These are phyloP conservation scores for Stephania japonica DNA, from an alignment of 164 flowering plant genomes.

Conservation along the genomic window DNA sequence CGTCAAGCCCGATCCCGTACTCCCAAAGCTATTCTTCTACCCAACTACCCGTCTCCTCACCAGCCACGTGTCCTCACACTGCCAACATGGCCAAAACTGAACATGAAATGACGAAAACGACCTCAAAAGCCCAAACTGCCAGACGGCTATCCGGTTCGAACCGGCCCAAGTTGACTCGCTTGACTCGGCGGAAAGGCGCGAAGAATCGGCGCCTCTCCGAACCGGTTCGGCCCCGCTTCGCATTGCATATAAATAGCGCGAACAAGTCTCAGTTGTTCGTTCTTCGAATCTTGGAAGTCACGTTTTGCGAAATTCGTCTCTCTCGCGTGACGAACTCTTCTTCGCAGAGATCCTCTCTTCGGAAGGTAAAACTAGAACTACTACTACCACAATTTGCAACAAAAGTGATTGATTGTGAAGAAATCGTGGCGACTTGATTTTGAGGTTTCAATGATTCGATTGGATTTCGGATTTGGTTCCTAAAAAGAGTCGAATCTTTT, in stretches of 20 bases:
- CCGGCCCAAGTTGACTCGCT: neutral
- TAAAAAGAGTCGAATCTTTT: too few species aligned
- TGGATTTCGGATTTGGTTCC: neutral
- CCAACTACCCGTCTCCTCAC: neutral
- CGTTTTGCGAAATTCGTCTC: slow-evolving; percentile 15
- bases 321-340: slow-evolving; percentile 8
- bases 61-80: neutral
- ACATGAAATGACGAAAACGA: neutral
- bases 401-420: neutral
- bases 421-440: neutral
- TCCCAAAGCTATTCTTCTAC: neutral
- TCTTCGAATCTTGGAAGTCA: slow-evolving; percentile 21
- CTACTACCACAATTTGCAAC: neutral
- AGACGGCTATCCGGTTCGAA: neutral
- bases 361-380: slow-evolving; percentile 1
- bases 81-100: neutral
- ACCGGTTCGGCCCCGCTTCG: too few species aligned
- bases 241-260: too few species aligned
- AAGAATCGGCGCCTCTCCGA: slow-evolving; percentile 1
- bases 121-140: too few species aligned
- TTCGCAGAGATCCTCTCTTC: slow-evolving; percentile 14
- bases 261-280: neutral
- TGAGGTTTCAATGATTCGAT: neutral
- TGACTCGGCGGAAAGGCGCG: neutral
- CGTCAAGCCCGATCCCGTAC: neutral